Base-by-base conservation (phyloP, 2,329 filamentous ascomycete genomes). In the Xylariaceae sp. region DNA sequence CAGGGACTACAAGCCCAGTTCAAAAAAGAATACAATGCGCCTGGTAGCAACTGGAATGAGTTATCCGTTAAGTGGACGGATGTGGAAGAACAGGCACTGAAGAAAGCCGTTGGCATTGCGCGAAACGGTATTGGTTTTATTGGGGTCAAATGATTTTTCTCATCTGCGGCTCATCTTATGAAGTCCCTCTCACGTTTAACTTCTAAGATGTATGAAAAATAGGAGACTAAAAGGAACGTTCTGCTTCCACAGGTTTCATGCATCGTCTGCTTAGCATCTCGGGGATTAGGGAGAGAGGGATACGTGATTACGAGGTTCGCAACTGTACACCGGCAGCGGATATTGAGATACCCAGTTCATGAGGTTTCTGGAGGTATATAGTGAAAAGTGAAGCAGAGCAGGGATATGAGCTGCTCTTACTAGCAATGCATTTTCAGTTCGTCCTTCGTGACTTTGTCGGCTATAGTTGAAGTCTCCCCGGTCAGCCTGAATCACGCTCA, bases 51-150 rank as follows among this genome's bases (percentile, higher is more conserved):
- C 61, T 88, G 85, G 85, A 84, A 88, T 67, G 72, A 86, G 58
- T 73, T 88, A 29, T 83, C 77, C 62, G 83, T 88, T 52, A 79
- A 83, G 69, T 89, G 86, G 86, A 88, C 85, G 8, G 85, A 88
- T 63, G 73, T 70, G 0, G 86, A 88, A 70, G 82, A 86, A 39
- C 83, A 88, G 72, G 81, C 78, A 30, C 73, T 88, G 60, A 81
- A 76, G 64, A 77, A 73, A 64, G 85, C 85, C 0, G 80, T 81
- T 15, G 74, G 74, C 46, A 73, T 73, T 40, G 85, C 86, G 7
- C 77, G 85, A 41, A 77, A 82, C 29, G 86, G 86, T 2, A 76
- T 89, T 43, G 85, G 81, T 0, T 88, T 89, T 64, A 73, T 89
- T 44, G 77, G 76, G 1, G 83, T 89, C 10, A 89, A 88, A 70